A percentile compares a stretch with the other conserved stretches of the same genome.
These are phyloP conservation scores for Pleurotus ostreatus DNA, from an alignment of 768 basidiomycete species.

Conservation along the genomic window DNA sequence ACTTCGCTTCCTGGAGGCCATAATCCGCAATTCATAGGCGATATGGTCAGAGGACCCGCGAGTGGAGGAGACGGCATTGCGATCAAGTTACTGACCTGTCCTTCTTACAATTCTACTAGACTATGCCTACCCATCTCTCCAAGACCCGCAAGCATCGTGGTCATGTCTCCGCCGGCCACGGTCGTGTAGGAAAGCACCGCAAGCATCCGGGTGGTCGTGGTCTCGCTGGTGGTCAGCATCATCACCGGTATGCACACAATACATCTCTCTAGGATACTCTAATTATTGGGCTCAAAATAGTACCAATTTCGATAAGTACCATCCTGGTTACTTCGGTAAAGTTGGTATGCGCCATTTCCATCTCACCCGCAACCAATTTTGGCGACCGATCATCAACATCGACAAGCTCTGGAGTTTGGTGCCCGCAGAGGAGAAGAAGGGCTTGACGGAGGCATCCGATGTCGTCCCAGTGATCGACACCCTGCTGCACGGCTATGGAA, in stretches of 20 bases:
- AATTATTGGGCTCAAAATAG: slow-evolving; percentile 31
- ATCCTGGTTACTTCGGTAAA: slow-evolving; percentile 99
- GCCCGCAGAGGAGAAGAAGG: slow-evolving; percentile 79
- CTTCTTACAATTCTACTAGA: slow-evolving; percentile 25
- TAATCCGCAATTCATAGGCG: neutral
- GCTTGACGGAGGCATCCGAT: slow-evolving; percentile 65
- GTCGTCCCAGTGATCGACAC: slow-evolving; percentile 96
- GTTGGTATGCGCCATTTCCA: slow-evolving; percentile 99
- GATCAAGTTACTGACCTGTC: slow-evolving; percentile 16
- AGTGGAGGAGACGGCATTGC: neutral
- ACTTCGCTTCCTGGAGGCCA: neutral
- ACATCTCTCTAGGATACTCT: neutral
- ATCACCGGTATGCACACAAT: slow-evolving; percentile 78
- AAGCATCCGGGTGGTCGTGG: slow-evolving; percentile 99
- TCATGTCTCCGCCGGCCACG: slow-evolving; percentile 99
- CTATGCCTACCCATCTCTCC: slow-evolving; percentile 92
- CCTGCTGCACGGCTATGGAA: slow-evolving; percentile 79
- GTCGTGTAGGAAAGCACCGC: slow-evolving; percentile 99
- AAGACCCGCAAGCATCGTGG: slow-evolving; percentile 99
- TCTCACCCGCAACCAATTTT: slow-evolving; percentile 83
- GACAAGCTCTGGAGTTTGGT: slow-evolving; percentile 96
- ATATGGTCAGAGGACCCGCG: slow-evolving; percentile 10
- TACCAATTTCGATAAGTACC: slow-evolving; percentile 98
- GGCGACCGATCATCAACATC: slow-evolving; percentile 97
- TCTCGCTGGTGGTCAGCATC: slow-evolving; percentile 99